A percentile compares a stretch with the other conserved stretches of the same genome.
phyloP scores from a whole-genome alignment of 192 early-diverging fungal species.

The Coemansia sp. region DNA sequence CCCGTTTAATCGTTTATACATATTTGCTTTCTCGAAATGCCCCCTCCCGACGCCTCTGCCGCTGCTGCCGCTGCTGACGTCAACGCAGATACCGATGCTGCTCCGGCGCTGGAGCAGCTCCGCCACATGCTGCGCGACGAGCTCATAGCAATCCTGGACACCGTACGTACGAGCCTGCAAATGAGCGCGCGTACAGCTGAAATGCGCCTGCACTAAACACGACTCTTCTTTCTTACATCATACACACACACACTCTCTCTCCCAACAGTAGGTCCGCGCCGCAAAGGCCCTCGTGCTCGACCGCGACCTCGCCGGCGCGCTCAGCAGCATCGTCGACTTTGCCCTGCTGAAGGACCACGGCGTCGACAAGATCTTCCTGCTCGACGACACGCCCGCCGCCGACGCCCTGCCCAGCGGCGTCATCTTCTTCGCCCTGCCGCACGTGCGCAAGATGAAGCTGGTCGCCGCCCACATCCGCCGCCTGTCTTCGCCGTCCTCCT shows the following conservation, averaged over 20 bases:
- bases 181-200: no score
- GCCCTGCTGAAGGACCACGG: constrained; percentile 91
- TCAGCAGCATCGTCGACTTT: constrained; percentile 88
- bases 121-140: constrained; percentile 42
- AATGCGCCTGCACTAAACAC: background rate
- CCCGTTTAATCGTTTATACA: background rate
- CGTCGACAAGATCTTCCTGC: constrained; percentile 89
- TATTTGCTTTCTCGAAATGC: no score
- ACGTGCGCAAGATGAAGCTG: constrained; percentile 73
- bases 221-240: background rate
- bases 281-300: constrained; percentile 91
- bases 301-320: constrained; percentile 72
- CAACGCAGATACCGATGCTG: no score
- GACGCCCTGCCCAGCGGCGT: constrained; percentile 61
- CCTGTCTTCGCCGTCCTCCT: constrained; percentile 8
- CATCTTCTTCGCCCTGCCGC: constrained; percentile 83
- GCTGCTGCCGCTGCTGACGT: background rate
- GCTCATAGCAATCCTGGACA: constrained; percentile 47
- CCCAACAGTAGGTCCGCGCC: constrained; percentile 72
- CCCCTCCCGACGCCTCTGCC: constrained; percentile 2
- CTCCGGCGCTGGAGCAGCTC: constrained; percentile 31
- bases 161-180: constrained; percentile 20
- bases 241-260: background rate
- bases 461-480: constrained; percentile 62
- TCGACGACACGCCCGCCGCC: constrained; percentile 66